Evolutionary conservation across 768 basidiomycete genomes (phyloP).

Genomic region (Lactarius psammicola): DNA sequence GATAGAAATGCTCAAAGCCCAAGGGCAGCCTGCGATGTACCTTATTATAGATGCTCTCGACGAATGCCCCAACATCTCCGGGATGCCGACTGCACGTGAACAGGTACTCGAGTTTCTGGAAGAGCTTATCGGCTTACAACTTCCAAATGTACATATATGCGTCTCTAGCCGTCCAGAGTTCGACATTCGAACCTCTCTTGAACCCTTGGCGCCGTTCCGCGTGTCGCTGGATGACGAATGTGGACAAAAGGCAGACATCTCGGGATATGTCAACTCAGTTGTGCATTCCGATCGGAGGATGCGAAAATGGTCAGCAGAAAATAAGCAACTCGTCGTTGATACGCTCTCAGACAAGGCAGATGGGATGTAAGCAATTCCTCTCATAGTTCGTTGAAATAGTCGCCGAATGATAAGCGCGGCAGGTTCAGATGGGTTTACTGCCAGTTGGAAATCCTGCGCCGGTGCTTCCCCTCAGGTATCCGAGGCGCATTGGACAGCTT

Average conservation of each 20-base stretch:
- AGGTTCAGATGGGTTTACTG: constrained; percentile 12
- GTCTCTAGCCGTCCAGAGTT: constrained; percentile 4
- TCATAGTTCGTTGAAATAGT: not conserved
- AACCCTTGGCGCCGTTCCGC: not conserved
- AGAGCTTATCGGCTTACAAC: not conserved
- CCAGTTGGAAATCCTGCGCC: not conserved
- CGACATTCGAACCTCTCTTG: not conserved
- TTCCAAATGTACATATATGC: constrained; percentile 5
- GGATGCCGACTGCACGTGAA: not conserved
- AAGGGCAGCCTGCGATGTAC: not conserved
- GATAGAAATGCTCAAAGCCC: not conserved
- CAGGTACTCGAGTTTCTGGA: not conserved
- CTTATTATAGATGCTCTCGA: constrained; percentile 10
- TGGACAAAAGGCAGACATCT: constrained; percentile 1
- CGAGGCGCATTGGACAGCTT: not conserved
- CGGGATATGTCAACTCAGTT: not conserved
- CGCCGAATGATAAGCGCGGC: too few relatives aligned
- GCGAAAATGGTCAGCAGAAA: not conserved
- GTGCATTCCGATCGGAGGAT: not conserved
- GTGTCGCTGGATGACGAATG: not conserved
- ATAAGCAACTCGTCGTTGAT: not conserved
- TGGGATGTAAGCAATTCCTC: not conserved
- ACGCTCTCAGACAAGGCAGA: not conserved
- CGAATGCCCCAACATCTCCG: too few relatives aligned
- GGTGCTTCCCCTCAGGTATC: not conserved